Evolutionary conservation across 352 stramenopile species (phyloP).

Genomic region (Plasmopara halstedii): DNA sequence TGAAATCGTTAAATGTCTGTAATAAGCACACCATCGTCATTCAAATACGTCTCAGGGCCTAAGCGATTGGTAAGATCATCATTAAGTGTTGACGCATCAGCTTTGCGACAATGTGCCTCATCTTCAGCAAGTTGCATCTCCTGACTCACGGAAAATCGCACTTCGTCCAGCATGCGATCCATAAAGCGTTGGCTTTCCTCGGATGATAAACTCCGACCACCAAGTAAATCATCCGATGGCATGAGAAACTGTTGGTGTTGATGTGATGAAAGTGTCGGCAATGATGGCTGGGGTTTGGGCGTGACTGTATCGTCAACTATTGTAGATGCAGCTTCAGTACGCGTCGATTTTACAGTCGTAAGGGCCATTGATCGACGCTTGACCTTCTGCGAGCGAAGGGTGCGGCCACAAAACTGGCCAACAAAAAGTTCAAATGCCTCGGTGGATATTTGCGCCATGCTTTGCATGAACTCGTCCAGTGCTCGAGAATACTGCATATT

Average conservation of each 20-base stretch:
- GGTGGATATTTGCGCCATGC: constrained; percentile 49
- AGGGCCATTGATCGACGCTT: constrained; percentile 34
- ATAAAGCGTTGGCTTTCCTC: constrained; percentile 76
- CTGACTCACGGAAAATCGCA: constrained; percentile 39
- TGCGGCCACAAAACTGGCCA: constrained; percentile 62
- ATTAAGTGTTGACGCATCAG: constrained; percentile 2
- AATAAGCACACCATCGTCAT: constrained; percentile 61
- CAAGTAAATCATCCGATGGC: constrained; percentile 40
- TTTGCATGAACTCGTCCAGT: constrained; percentile 69
- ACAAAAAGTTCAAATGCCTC: constrained; percentile 77
- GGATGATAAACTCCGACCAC: constrained; percentile 31
- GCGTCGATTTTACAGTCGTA: constrained; percentile 2
- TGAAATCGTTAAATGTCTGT: constrained; percentile 40
- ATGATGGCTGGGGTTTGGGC: constrained; percentile 6
- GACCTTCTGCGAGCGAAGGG: constrained; percentile 63
- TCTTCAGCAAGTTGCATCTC: constrained; percentile 34
- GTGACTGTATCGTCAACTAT: constrained; percentile 6
- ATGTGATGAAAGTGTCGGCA: constrained; percentile 5
- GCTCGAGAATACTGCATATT: constrained; percentile 76
- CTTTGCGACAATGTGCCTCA: constrained; percentile 7
- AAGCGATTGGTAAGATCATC: constrained; percentile 29
- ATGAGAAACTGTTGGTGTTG: constrained; percentile 37
- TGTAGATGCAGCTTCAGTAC: not conserved
- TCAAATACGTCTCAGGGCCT: constrained; percentile 57
- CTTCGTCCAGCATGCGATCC: constrained; percentile 71